Conservation (phyloP, 495 filamentous ascomycete species). For the Barbatosphaeria neglecta region DNA sequence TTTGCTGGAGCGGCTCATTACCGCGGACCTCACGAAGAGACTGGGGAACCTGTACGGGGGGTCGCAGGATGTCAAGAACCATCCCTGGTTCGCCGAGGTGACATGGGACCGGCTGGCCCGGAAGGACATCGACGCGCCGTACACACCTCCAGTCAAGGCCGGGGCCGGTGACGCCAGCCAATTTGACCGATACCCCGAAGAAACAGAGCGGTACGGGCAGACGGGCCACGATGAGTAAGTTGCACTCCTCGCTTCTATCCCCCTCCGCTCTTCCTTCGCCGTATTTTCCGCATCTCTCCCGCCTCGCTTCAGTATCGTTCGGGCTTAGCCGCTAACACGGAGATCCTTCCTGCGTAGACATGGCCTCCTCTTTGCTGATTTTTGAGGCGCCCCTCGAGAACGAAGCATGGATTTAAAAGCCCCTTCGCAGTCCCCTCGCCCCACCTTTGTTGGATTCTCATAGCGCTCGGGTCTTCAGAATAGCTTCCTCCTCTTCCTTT, state of each 20-base stretch:
- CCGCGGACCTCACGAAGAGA: slow-evolving; percentile 85
- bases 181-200: slow-evolving; percentile 96
- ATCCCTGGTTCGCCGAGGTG: slow-evolving; percentile 93
- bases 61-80: slow-evolving; percentile 86
- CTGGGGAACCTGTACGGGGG: slow-evolving; percentile 89
- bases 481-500: no score
- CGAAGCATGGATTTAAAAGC: no score
- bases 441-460: no score
- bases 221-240: slow-evolving; percentile 74
- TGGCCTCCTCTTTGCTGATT: slow-evolving; percentile 62
- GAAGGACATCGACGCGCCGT: slow-evolving; percentile 97
- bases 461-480: no score
- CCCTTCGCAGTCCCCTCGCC: no score
- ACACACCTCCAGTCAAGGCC: slow-evolving; percentile 89
- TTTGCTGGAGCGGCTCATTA: slow-evolving; percentile 84
- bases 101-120: slow-evolving; percentile 88
- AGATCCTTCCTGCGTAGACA: no score
- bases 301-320: no score
- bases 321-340: no score
- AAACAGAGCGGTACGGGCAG: slow-evolving; percentile 79
- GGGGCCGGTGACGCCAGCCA: slow-evolving; percentile 92
- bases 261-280: no score
- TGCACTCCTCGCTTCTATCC: no score
- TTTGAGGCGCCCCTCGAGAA: slow-evolving; percentile 43
- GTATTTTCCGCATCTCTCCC: neutral